Conservation (phyloP, 768 basidiomycete genomes). For the Chalciporus pseudorubinellus region DNA sequence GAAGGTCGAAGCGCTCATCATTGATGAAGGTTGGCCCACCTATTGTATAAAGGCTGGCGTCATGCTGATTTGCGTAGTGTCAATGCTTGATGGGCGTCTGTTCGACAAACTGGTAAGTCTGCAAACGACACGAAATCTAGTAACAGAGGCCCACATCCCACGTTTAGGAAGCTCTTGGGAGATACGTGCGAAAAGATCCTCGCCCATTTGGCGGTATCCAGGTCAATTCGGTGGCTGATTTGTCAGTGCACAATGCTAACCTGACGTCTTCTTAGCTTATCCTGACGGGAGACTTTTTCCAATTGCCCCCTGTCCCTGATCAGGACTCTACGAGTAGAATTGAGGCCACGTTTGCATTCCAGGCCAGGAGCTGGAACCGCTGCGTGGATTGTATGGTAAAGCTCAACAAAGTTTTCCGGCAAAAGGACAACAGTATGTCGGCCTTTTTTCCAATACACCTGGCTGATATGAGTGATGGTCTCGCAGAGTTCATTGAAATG, state of each 20-base stretch:
- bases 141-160: background rate
- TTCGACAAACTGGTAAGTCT: conserved; percentile 67
- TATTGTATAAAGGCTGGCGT: background rate
- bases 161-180: conserved; percentile 38
- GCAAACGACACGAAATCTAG: conserved; percentile 34
- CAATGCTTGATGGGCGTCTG: conserved; percentile 68
- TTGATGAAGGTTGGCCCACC: conserved; percentile 67
- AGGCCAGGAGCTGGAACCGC: conserved; percentile 56
- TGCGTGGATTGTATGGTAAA: conserved; percentile 47
- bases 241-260: background rate
- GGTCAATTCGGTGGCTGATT: conserved; percentile 26
- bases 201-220: conserved; percentile 71
- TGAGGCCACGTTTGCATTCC: conserved; percentile 60
- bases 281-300: conserved; percentile 78
- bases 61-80: conserved; percentile 42
- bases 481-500: conserved; percentile 86
- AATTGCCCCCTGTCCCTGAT: conserved; percentile 68
- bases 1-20: conserved; percentile 51
- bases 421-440: conserved; percentile 53
- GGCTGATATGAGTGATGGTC: background rate
- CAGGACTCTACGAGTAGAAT: conserved; percentile 48
- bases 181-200: conserved; percentile 38
- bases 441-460: background rate
- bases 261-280: conserved; percentile 48
- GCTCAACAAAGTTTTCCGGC: conserved; percentile 69